Evolutionary conservation across 495 filamentous ascomycete genomes (phyloP).

Genomic region (Aspergillus cavernicola): DNA sequence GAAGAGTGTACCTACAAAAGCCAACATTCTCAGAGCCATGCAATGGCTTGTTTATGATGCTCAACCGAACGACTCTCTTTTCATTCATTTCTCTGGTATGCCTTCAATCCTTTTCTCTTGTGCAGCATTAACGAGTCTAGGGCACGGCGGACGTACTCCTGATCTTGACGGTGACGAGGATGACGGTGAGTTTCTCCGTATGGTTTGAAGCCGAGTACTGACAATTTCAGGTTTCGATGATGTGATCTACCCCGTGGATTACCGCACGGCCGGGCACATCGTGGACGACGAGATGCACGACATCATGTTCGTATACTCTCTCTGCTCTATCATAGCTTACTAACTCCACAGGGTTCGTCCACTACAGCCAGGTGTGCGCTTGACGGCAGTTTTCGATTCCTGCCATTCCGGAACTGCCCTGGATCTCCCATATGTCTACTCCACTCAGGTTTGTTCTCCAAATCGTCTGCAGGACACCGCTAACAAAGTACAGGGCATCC

Average conservation of each 20-base stretch:
- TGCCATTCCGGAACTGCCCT: slow-evolving; percentile 96
- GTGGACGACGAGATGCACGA: slow-evolving; percentile 98
- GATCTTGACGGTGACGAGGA: slow-evolving; percentile 95
- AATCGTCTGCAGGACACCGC: background rate
- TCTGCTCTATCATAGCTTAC: background rate
- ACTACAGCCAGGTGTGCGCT: slow-evolving; percentile 77
- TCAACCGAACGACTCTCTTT: slow-evolving; percentile 89
- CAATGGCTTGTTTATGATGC: slow-evolving; percentile 98
- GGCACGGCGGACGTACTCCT: slow-evolving; percentile 92
- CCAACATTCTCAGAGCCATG: slow-evolving; percentile 94
- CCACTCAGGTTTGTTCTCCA: slow-evolving; percentile 54
- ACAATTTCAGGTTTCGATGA: slow-evolving; percentile 69
- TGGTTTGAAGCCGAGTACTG: background rate
- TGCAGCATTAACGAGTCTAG: slow-evolving; percentile 35
- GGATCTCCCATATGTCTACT: slow-evolving; percentile 96
- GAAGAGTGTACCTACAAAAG: slow-evolving; percentile 91
- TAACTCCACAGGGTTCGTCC: slow-evolving; percentile 53
- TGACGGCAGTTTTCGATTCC: slow-evolving; percentile 97
- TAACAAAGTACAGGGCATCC: slow-evolving; percentile 53
- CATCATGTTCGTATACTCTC: slow-evolving; percentile 64
- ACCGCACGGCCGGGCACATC: slow-evolving; percentile 83
- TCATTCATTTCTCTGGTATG: slow-evolving; percentile 92
- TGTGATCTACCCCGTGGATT: slow-evolving; percentile 96
- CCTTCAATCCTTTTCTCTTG: background rate
- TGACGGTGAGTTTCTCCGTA: slow-evolving; percentile 49